These are phyloP conservation scores for Hyphopichia pseudoburtonii DNA, from an alignment of 1,139 yeast genomes.

Conservation along the genomic window DNA sequence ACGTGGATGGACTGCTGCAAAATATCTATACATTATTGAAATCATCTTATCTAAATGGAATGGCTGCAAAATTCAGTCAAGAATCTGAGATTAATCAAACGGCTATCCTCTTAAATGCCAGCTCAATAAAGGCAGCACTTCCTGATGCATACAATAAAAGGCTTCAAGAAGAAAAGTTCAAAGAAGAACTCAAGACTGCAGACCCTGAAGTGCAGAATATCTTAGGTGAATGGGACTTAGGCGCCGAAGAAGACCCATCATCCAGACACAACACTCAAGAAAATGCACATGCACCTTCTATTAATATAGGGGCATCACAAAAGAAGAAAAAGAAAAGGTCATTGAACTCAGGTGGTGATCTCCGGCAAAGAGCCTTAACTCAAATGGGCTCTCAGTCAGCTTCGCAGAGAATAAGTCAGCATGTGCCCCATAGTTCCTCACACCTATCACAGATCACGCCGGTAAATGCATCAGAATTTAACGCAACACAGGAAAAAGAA, in stretches of 20 bases:
- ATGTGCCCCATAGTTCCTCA: neutral
- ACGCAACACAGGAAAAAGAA: neutral
- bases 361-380: slow-evolving; percentile 3
- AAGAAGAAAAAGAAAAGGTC: slow-evolving; percentile 7
- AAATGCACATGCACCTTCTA: slow-evolving; percentile 25
- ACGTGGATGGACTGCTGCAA: neutral
- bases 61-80: no score
- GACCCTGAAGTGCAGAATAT: slow-evolving; percentile 21
- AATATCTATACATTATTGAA: neutral
- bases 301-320: slow-evolving; percentile 23
- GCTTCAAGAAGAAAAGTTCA: slow-evolving; percentile 10
- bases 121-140: slow-evolving; percentile 26
- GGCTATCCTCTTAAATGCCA: slow-evolving; percentile 22
- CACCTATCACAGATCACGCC: neutral
- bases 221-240: slow-evolving; percentile 28
- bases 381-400: slow-evolving; percentile 4
- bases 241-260: slow-evolving; percentile 3
- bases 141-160: slow-evolving; percentile 10
- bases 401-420: neutral
- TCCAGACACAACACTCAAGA: no score
- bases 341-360: neutral
- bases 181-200: slow-evolving; percentile 13
- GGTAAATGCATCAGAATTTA: neutral
- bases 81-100: slow-evolving; percentile 18
- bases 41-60: no score